phyloP scores from a whole-genome alignment of 2,329 filamentous ascomycete genomes.

The Knoxdaviesia capensis region DNA sequence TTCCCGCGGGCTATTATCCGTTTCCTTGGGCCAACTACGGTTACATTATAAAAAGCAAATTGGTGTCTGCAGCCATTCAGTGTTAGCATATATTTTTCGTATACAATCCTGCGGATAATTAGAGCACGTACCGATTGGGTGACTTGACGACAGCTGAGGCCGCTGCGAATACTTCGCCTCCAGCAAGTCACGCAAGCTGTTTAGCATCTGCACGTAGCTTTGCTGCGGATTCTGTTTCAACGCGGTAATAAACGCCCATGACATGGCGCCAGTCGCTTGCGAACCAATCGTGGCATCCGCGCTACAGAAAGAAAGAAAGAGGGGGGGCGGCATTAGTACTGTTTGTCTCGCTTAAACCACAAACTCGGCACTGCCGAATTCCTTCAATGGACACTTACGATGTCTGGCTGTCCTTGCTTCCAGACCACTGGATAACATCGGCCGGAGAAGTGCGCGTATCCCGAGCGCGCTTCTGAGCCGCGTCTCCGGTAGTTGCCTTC shows the following conservation, averaged over 20 bases:
- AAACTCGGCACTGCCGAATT: neutral
- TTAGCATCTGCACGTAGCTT: conserved; percentile 76
- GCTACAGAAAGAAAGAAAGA: conserved; percentile 18
- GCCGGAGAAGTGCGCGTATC: conserved; percentile 74
- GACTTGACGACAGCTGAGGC: conserved; percentile 78
- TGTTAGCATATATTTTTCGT: conserved; percentile 13
- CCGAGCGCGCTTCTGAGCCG: conserved; percentile 52
- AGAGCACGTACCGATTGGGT: conserved; percentile 54
- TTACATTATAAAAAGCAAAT: conserved; percentile 43
- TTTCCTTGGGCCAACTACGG: neutral
- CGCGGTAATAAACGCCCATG: conserved; percentile 72
- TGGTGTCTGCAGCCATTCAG: conserved; percentile 26
- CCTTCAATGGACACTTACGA: conserved; percentile 19
- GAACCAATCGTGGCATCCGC: conserved; percentile 67
- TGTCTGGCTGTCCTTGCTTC: conserved; percentile 77
- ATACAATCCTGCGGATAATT: neutral
- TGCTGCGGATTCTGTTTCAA: conserved; percentile 78
- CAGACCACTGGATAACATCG: conserved; percentile 86
- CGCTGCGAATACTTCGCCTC: conserved; percentile 67
- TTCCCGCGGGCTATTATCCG: neutral
- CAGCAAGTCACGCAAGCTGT: conserved; percentile 73
- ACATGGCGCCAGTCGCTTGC: conserved; percentile 83
- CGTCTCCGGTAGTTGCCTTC: conserved; percentile 48
- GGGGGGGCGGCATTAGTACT: conserved; percentile 2
- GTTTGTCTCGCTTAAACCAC: conserved; percentile 18